Evolutionary conservation across 345 rosid species (phyloP).

Genomic region (Pugionium dolabratum): DNA sequence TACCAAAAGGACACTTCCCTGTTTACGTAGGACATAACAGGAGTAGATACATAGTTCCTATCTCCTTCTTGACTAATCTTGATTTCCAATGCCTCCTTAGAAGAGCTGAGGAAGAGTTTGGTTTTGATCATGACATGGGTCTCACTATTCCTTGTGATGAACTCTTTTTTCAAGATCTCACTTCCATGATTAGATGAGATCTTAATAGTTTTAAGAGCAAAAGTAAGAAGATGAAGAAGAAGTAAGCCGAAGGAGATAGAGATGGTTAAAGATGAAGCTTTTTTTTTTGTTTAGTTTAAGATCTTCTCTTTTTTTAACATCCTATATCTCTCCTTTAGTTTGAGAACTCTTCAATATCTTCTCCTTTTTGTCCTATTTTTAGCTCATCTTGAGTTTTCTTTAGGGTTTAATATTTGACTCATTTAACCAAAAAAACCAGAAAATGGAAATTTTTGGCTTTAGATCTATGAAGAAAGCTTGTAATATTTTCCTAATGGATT

Average conservation of each 20-base stretch:
- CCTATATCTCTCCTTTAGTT: constrained; percentile 23
- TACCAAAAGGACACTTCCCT: constrained; percentile 80
- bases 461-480: constrained; percentile 25
- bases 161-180: constrained; percentile 65
- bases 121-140: constrained; percentile 81
- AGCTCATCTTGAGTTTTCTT: constrained; percentile 25
- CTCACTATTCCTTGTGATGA: constrained; percentile 82
- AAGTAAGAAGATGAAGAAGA: not conserved
- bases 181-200: constrained; percentile 53
- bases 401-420: constrained; percentile 21
- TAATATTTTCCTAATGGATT: constrained; percentile 19
- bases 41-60: constrained; percentile 68
- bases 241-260: constrained; percentile 19
- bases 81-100: constrained; percentile 70
- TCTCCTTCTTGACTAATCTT: constrained; percentile 62
- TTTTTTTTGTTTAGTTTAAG: not conserved
- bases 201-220: not conserved
- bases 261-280: constrained; percentile 35
- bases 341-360: constrained; percentile 8
- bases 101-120: constrained; percentile 82
- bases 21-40: constrained; percentile 75
- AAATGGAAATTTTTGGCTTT: constrained; percentile 23
- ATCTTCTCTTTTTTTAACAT: constrained; percentile 23
- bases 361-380: not conserved
- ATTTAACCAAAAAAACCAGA: constrained; percentile 1